A percentile compares a stretch with the other conserved stretches of the same genome.
Evolutionary conservation across 1,139 yeast species (phyloP).

Genomic region (Pichia inconspicua): DNA sequence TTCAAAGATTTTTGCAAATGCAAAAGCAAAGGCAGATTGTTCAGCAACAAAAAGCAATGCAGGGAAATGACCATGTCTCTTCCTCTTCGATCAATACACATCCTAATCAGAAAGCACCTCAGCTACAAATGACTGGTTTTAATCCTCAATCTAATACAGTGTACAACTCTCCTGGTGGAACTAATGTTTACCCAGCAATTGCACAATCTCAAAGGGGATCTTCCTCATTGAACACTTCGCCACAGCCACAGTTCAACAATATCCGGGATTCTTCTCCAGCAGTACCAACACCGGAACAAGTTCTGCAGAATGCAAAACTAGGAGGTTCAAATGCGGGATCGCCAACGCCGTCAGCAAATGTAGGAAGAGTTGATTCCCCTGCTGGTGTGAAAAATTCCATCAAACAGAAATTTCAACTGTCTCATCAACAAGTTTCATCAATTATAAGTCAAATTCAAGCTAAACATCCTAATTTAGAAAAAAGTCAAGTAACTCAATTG

Average conservation of each 20-base stretch:
- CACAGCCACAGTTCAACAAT: conserved; percentile 2
- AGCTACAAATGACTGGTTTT: conserved; percentile 2
- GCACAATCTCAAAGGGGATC: conserved; percentile 6
- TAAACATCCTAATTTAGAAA: conserved; percentile 60
- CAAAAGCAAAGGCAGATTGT: conserved; percentile 44
- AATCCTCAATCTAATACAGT: conserved; percentile 3
- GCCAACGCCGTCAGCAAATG: conserved; percentile 6
- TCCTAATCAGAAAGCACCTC: conserved; percentile 4
- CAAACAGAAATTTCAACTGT: conserved; percentile 33
- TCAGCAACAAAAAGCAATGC: conserved; percentile 16
- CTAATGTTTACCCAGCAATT: conserved; percentile 1
- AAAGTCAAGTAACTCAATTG: conserved; percentile 64
- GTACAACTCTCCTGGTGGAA: conserved; percentile 4
- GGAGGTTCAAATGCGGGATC: conserved; percentile 8
- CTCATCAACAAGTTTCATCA: conserved; percentile 62
- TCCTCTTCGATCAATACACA: neutral
- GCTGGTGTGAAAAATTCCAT: conserved; percentile 16
- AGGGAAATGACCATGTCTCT: neutral
- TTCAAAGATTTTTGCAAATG: conserved; percentile 44
- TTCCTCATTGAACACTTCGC: conserved; percentile 4
- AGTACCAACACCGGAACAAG: conserved; percentile 27
- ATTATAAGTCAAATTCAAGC: conserved; percentile 61
- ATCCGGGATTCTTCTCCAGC: conserved; percentile 4
- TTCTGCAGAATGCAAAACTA: conserved; percentile 13
- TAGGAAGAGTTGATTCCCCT: conserved; percentile 10